Conservation (phyloP, 2,329 filamentous ascomycete genomes). For the Fonsecaea erecta region DNA sequence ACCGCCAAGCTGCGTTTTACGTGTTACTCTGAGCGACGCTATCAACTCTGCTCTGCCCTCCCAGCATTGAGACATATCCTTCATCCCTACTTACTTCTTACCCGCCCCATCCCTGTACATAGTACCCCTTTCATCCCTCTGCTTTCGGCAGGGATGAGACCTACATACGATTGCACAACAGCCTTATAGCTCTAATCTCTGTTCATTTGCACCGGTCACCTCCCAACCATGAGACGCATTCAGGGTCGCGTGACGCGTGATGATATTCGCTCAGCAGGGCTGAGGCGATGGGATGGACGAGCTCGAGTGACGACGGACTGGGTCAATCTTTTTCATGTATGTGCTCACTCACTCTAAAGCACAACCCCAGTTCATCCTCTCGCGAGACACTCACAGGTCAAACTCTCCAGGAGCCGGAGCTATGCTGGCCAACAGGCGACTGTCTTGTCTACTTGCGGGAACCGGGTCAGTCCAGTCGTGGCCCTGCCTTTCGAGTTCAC, state of each 20-base stretch:
- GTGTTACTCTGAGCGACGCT: background rate
- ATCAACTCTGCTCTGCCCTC: slow-evolving; percentile 7
- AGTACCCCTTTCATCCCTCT: background rate
- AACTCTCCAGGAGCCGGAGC: slow-evolving; percentile 36
- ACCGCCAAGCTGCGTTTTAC: slow-evolving; percentile 18
- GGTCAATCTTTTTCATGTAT: slow-evolving; percentile 37
- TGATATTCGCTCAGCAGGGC: slow-evolving; percentile 36
- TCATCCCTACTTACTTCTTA: background rate
- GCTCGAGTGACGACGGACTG: slow-evolving; percentile 37
- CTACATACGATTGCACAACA: slow-evolving; percentile 13
- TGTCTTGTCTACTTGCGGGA: slow-evolving; percentile 37
- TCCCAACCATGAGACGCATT: slow-evolving; percentile 29
- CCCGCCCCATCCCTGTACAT: slow-evolving; percentile 7
- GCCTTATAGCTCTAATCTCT: slow-evolving; percentile 17
- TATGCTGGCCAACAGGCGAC: slow-evolving; percentile 38
- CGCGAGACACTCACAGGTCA: slow-evolving; percentile 6
- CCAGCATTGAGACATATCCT: background rate
- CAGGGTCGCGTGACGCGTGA: slow-evolving; percentile 36
- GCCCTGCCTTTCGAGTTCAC: slow-evolving; percentile 38
- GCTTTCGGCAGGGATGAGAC: slow-evolving; percentile 26
- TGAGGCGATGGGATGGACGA: slow-evolving; percentile 38
- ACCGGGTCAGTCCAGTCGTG: slow-evolving; percentile 38
- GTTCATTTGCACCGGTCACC: background rate
- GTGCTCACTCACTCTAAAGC: background rate
- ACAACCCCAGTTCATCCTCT: background rate